Evolutionary conservation across 257 asterid species (phyloP), one percentile per base, ranked within the genome.

Genomic region (Solanum okadae): DNA sequence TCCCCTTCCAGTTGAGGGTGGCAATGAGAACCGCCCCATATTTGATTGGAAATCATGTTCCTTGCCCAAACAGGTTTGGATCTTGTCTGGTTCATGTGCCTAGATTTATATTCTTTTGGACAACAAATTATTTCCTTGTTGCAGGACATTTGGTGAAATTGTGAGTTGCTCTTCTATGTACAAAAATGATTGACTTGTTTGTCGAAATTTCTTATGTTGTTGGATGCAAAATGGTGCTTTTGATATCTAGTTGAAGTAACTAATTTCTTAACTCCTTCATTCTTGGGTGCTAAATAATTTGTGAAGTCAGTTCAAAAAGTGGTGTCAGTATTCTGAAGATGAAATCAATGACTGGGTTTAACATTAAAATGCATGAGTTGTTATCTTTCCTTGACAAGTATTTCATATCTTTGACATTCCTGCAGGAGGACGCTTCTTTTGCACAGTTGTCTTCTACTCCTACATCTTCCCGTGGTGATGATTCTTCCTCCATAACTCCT

Each of bases 401-500:
- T 82, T 82, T 82, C 68, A 82, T 29, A 49, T 27, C 70, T 88
- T 67, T 90, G 70, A 59, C 35, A 34, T 88, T 88, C 84, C 63
- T 89, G 93, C 96, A 95, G 98, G 99, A 92, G 87, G 96, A 95
- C 87, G 42, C 88, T 88, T 91, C 95, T 79, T 89, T 91, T 89
- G 59, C 96, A 61, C 98, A 93, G 89, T 89, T 92, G 91, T 81
- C 93, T 90, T 79, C 97, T 38, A 91, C 92, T 37, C 94, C 94
- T 83, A 83, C 92, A 91, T 89, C 97, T 90, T 90, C 94, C 76
- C 90, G 83, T 59, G 52, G 92, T 23, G 94, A 91, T 84, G 97
- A 93, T 89, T 87, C 94, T 88, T 92, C 98, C 90, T 93, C 98
- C 87, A 88, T 94, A 56, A 94, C 98, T 87, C 99, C 99, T 61